Base-by-base conservation (phyloP, 345 rosid genomes). In the Hibiscus trionum region DNA sequence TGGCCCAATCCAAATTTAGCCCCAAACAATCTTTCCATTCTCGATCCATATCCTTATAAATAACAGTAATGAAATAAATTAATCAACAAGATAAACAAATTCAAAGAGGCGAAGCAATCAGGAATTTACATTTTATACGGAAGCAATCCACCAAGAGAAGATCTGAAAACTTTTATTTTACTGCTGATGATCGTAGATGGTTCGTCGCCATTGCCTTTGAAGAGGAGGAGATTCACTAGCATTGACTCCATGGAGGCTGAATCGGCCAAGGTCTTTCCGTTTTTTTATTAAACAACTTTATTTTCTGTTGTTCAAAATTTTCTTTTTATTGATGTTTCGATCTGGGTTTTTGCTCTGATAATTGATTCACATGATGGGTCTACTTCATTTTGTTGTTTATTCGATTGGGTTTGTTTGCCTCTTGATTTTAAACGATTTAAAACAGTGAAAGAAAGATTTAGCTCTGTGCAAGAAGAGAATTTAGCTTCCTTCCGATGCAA, bases 231-330 rank as follows among this genome's bases (percentile, higher is more conserved):
- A 75, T 82, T 81, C 74, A 70, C 86, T 44, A 72, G 62, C 72
- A 70, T 71, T 75, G 78, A 87, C 80, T 17, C 84, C 80, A 94
- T 91, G 96, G 97, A 91, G 70, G 77, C 90, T 80, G 87, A 82
- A 87, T 84, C 82, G 35, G 84, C 90, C 26, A 85, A 86, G 96
- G 95, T 86, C 35, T 47, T 64, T 72, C 6, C 46, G 42, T 65
- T 2, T 12, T 0, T 26, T 35, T 64, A 67, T 62, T 47, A 19
- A 57, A 65, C 2, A 16, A 37, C 9, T 73, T 57, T 27, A 26
- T 73, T 11, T 3, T 56, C 71, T 33, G 59, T 17, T n/a, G 26
- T 50, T 67, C 33, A 27, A 52, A 74, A 70, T 73, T 58, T n/a
- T 26, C 19, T 61, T 73, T 47, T 4, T 56, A 26, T 53, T 55